Evolutionary conservation across 371 early-diverging fungal genomes (phyloP).

Genomic region (Haplosporangium sp.): DNA sequence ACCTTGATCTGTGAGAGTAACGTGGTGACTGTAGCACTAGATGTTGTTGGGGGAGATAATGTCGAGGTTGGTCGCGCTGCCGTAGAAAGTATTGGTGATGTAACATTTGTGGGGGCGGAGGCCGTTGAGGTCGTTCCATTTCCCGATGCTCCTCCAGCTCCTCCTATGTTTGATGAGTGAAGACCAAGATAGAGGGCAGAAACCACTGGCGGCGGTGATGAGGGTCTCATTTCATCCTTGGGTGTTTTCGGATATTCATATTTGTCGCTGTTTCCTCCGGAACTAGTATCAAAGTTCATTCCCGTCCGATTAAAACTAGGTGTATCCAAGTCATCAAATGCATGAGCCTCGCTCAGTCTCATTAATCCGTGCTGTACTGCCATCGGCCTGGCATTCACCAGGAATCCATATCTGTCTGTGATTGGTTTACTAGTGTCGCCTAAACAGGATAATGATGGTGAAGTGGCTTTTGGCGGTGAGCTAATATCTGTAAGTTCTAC

Average conservation of each 20-base stretch:
- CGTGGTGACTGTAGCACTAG: constrained; percentile 33
- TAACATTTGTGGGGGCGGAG: constrained; percentile 23
- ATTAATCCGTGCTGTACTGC: constrained; percentile 50
- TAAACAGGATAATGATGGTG: constrained; percentile 33
- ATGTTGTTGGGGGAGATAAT: constrained; percentile 43
- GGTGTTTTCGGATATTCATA: constrained; percentile 26
- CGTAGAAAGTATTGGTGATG: constrained; percentile 44
- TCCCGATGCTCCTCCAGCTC: constrained; percentile 8
- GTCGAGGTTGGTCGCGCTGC: constrained; percentile 48
- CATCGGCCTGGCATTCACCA: constrained; percentile 49
- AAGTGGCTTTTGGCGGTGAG: constrained; percentile 27
- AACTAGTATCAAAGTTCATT: no score
- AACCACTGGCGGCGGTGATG: constrained; percentile 19
- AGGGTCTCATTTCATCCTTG: constrained; percentile 20
- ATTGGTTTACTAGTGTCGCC: constrained; percentile 33
- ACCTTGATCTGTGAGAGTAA: constrained; percentile 55
- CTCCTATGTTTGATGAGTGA: background rate
- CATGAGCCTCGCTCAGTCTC: constrained; percentile 44
- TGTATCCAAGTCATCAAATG: constrained; percentile 30
- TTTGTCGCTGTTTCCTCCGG: constrained; percentile 2
- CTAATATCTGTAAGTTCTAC: constrained; percentile 52
- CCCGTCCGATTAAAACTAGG: background rate
- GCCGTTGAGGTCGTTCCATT: constrained; percentile 27
- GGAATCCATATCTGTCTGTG: constrained; percentile 53
- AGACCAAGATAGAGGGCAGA: constrained; percentile 31